These are phyloP conservation scores for Hypoxylon cercidicola DNA, from an alignment of 495 filamentous ascomycete species.

Conservation along the genomic window DNA sequence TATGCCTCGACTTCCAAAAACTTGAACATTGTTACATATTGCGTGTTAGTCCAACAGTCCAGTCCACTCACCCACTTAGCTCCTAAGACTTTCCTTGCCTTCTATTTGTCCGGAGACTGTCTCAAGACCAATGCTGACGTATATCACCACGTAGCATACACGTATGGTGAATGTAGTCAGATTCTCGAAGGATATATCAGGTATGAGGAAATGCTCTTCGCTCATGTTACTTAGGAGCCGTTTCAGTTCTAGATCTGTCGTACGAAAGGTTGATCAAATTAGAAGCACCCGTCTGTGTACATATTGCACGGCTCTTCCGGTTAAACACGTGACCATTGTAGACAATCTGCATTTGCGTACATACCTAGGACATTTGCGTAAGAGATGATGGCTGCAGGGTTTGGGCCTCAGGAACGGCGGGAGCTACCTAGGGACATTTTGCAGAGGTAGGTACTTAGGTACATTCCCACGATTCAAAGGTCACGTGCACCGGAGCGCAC, in stretches of 20 bases:
- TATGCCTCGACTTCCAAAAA: neutral
- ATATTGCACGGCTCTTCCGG: neutral
- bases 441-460: too few species aligned
- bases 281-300: neutral
- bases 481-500: slow-evolving; percentile 31
- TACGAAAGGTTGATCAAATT: slow-evolving; percentile 1
- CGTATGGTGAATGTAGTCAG: neutral
- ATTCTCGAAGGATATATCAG: neutral
- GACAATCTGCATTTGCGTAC: too few species aligned
- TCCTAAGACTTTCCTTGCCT: slow-evolving; percentile 3
- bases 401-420: too few species aligned
- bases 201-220: neutral
- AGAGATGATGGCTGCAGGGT: too few species aligned
- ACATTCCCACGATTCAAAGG: too few species aligned
- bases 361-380: too few species aligned
- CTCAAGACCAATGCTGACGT: slow-evolving; percentile 27
- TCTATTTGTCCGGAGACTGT: slow-evolving; percentile 6
- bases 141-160: slow-evolving; percentile 17
- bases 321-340: neutral
- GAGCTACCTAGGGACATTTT: too few species aligned
- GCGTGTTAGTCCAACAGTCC: slow-evolving; percentile 5
- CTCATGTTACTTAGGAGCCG: neutral
- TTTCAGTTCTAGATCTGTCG: slow-evolving; percentile 12
- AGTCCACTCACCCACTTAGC: neutral
- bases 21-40: neutral